These are phyloP conservation scores for Chrysanthemum lavandulifolium DNA, from an alignment of 129 eudicot genomes.

Conservation along the genomic window DNA sequence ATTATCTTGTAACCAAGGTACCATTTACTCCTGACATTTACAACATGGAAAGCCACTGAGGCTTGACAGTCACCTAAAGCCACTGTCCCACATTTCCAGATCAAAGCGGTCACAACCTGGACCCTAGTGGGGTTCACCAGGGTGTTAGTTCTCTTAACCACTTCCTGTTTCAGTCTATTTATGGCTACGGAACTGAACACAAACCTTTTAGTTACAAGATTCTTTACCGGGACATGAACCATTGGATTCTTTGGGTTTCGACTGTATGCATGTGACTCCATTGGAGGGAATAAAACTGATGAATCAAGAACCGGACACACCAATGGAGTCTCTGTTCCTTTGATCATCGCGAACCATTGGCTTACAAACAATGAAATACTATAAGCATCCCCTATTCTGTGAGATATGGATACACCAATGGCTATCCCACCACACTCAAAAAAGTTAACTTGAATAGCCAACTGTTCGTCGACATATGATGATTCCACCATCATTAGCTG, in stretches of 20 bases:
- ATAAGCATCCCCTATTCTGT: slow-evolving; percentile 38
- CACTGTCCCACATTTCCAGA: slow-evolving; percentile 39
- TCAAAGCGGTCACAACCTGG: slow-evolving; percentile 43
- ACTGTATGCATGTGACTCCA: slow-evolving; percentile 10
- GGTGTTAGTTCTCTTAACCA: slow-evolving; percentile 1
- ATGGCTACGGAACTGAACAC: slow-evolving; percentile 38
- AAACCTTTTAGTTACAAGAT: slow-evolving; percentile 40
- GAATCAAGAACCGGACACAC: slow-evolving; percentile 30
- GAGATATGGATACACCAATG: slow-evolving; percentile 39
- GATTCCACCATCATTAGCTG: slow-evolving; percentile 24
- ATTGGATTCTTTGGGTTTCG: slow-evolving; percentile 23
- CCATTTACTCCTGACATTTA: slow-evolving; percentile 50
- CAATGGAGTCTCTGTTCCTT: slow-evolving; percentile 12
- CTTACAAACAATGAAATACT: slow-evolving; percentile 27
- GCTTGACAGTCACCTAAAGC: slow-evolving; percentile 16
- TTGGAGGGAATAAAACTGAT: slow-evolving; percentile 34
- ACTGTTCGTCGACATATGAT: slow-evolving; percentile 33
- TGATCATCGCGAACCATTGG: slow-evolving; percentile 31
- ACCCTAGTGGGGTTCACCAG: slow-evolving; percentile 38
- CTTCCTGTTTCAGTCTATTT: slow-evolving; percentile 22
- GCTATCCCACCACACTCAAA: slow-evolving; percentile 48
- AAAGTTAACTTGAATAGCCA: slow-evolving; percentile 46
- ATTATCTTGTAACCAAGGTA: slow-evolving; percentile 31
- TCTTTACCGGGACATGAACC: neutral
- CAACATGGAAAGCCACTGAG: slow-evolving; percentile 41